phyloP scores from a whole-genome alignment of 2,329 filamentous ascomycete genomes.

The Aspergillus hortae region DNA sequence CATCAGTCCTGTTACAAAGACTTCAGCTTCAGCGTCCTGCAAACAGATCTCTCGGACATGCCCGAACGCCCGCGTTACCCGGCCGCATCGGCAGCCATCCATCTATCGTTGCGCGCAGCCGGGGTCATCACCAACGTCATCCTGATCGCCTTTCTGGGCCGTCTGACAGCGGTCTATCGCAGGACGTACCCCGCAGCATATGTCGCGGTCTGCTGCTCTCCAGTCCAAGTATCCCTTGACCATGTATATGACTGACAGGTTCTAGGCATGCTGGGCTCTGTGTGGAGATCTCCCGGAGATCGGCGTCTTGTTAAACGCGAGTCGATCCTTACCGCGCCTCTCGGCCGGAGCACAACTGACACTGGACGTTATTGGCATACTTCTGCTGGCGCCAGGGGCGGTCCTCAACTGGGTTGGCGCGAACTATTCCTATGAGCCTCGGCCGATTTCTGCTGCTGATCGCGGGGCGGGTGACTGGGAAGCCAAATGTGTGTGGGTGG shows the following conservation, averaged over 20 bases:
- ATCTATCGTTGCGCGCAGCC: not conserved
- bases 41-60: not conserved
- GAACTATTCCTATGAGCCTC: not conserved
- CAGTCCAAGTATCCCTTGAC: not conserved
- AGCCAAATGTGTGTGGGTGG: not conserved
- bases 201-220: not conserved
- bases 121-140: not conserved
- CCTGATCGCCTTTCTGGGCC: not conserved
- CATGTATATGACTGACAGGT: not conserved
- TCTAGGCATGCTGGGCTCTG: not conserved
- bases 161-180: not conserved
- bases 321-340: not conserved
- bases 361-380: not conserved
- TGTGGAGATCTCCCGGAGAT: not conserved
- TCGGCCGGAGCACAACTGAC: not conserved
- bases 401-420: not conserved
- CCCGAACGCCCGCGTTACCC: not conserved
- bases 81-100: not conserved
- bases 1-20: too few species aligned
- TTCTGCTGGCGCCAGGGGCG: not conserved
- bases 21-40: too few species aligned
- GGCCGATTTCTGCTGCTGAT: not conserved
- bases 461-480: not conserved
- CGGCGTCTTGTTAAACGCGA: not conserved
- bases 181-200: not conserved